phyloP scores from a whole-genome alignment of 2,329 filamentous ascomycete genomes.

The Neoascochyta sp. region DNA sequence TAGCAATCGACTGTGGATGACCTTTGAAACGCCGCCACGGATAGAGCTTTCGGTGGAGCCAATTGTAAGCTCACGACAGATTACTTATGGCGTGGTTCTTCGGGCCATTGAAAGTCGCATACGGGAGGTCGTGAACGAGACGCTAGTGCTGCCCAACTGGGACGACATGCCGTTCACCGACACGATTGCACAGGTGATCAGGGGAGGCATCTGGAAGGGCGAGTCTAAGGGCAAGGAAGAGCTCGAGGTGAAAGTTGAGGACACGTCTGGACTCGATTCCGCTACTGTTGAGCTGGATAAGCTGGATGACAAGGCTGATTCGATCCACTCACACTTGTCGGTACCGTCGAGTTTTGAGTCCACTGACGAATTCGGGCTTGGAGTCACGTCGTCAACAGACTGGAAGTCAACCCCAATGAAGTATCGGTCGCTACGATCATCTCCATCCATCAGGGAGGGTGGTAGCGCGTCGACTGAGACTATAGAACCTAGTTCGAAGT shows the following conservation, averaged over 20 bases:
- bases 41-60: slow-evolving; percentile 94
- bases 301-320: slow-evolving; percentile 18
- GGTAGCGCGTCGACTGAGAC: slow-evolving; percentile 59
- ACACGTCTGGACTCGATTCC: slow-evolving; percentile 7
- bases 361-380: slow-evolving; percentile 16
- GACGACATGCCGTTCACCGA: slow-evolving; percentile 90
- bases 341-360: slow-evolving; percentile 19
- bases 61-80: slow-evolving; percentile 90
- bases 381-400: slow-evolving; percentile 25
- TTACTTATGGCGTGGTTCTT: slow-evolving; percentile 89
- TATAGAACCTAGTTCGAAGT: slow-evolving; percentile 59
- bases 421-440: slow-evolving; percentile 57
- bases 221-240: slow-evolving; percentile 11
- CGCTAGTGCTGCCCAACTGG: slow-evolving; percentile 89
- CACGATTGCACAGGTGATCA: slow-evolving; percentile 71
- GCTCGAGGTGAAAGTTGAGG: slow-evolving; percentile 10
- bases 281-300: slow-evolving; percentile 17
- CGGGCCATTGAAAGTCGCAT: slow-evolving; percentile 93
- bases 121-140: slow-evolving; percentile 89
- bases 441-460: slow-evolving; percentile 65
- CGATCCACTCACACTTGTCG: slow-evolving; percentile 19
- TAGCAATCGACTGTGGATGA: slow-evolving; percentile 93
- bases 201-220: slow-evolving; percentile 76
- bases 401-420: slow-evolving; percentile 21
- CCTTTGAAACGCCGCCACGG: slow-evolving; percentile 89